phyloP scores from a whole-genome alignment of 305 asterid genomes.

The Nicotiana rustica region DNA sequence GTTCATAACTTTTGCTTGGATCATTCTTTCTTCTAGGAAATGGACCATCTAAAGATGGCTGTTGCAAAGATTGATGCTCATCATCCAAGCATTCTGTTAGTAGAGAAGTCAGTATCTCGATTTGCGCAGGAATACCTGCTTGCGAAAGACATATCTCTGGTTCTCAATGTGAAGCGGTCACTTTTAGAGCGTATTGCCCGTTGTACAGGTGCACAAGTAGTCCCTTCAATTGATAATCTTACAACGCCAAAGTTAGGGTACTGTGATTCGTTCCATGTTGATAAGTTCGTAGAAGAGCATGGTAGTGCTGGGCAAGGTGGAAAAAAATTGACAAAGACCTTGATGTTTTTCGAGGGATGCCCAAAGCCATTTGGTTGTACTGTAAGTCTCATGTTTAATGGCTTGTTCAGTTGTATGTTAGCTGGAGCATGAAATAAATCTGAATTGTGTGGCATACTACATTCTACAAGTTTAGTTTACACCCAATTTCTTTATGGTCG shows the following conservation, averaged over 20 bases:
- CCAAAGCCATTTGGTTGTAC: constrained; percentile 91
- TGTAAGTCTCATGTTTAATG: constrained; percentile 54
- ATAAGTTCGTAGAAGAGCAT: constrained; percentile 80
- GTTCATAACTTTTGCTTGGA: constrained; percentile 7
- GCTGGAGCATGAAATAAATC: constrained; percentile 29
- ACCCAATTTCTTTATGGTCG: background rate
- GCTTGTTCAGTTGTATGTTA: constrained; percentile 7
- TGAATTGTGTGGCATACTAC: constrained; percentile 9
- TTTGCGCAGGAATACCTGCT: constrained; percentile 92
- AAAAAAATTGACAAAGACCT: constrained; percentile 70
- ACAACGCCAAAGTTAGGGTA: constrained; percentile 75
- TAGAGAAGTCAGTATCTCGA: constrained; percentile 88
- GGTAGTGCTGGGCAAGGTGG: constrained; percentile 85
- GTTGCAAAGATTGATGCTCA: constrained; percentile 88
- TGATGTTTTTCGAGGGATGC: constrained; percentile 95
- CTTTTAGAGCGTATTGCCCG: constrained; percentile 93
- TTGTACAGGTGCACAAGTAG: constrained; percentile 85
- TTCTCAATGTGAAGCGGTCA: constrained; percentile 82
- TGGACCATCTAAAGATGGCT: constrained; percentile 96
- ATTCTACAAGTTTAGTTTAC: background rate
- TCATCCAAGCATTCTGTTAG: constrained; percentile 83
- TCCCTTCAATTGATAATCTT: constrained; percentile 79
- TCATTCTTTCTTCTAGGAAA: constrained; percentile 66
- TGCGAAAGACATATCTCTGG: constrained; percentile 82
- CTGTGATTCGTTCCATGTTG: constrained; percentile 84